These are phyloP conservation scores for Saturnispora hagleri DNA, from an alignment of 805 yeast species.

Conservation along the genomic window DNA sequence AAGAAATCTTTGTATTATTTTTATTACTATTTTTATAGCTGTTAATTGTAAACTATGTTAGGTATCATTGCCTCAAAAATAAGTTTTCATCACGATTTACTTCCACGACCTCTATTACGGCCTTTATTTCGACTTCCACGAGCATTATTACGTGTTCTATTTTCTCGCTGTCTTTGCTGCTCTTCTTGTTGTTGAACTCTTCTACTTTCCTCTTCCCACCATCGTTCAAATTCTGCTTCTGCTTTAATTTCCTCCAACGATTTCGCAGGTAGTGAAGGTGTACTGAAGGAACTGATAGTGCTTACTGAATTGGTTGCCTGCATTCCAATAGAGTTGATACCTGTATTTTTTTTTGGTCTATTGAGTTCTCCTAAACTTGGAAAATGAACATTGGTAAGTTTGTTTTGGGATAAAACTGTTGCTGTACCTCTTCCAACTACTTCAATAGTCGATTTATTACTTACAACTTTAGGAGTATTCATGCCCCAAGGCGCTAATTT, in stretches of 20 bases:
- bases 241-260: constrained; percentile 63
- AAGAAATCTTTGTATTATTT: background rate
- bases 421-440: constrained; percentile 11
- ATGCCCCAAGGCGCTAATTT: constrained; percentile 10
- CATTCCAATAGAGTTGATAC: background rate
- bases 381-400: constrained; percentile 11
- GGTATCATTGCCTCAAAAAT: background rate
- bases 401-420: constrained; percentile 36
- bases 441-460: background rate
- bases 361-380: constrained; percentile 15
- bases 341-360: constrained; percentile 2
- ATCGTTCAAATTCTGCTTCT: constrained; percentile 74
- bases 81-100: background rate
- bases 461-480: constrained; percentile 10
- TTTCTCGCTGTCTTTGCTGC: constrained; percentile 7
- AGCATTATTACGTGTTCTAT: background rate
- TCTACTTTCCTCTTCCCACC: constrained; percentile 83
- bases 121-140: constrained; percentile 1
- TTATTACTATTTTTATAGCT: background rate
- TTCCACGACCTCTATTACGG: background rate
- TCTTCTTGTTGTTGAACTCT: constrained; percentile 42
- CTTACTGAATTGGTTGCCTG: background rate
- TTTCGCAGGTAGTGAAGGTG: background rate
- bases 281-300: background rate
- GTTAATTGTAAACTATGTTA: background rate